Percentiles rank a stretch among this genome's conserved stretches.
Evolutionary conservation across 1,284 basidiomycete genomes (phyloP).

Genomic region (Sporisorium exsertum): DNA sequence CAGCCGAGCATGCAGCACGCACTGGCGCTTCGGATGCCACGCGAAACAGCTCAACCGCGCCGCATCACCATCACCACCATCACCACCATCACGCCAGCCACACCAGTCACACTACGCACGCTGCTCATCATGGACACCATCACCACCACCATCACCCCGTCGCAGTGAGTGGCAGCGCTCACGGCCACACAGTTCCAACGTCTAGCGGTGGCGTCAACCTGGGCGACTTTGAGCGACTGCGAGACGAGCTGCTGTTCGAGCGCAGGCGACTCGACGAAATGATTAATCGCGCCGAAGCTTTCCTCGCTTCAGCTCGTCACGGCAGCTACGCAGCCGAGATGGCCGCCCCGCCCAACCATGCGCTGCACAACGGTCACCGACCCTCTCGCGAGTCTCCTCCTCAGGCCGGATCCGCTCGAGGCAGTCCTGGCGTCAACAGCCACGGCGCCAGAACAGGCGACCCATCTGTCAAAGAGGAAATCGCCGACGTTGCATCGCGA

Average conservation of each 20-base stretch:
- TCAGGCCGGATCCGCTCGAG: constrained; percentile 15
- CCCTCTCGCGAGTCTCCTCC: constrained; percentile 30
- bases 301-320: constrained; percentile 42
- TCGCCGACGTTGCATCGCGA: constrained; percentile 19
- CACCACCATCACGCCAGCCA: constrained; percentile 48
- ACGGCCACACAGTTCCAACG: constrained; percentile 17
- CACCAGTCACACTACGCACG: constrained; percentile 30
- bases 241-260: constrained; percentile 60
- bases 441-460: constrained; percentile 1
- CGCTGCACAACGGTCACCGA: constrained; percentile 29
- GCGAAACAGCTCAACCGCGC: constrained; percentile 18
- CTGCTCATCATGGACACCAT: constrained; percentile 37
- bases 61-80: constrained; percentile 55
- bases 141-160: constrained; percentile 50
- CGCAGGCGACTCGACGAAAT: constrained; percentile 57
- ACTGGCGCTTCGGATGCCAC: constrained; percentile 6
- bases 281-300: constrained; percentile 54
- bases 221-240: constrained; percentile 58
- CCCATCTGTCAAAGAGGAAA: constrained; percentile 23
- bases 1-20: constrained; percentile 37
- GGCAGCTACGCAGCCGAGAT: constrained; percentile 22
- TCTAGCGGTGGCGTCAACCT: constrained; percentile 21
- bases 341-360: constrained; percentile 11
- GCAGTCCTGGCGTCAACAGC: constrained; percentile 22
- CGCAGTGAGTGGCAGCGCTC: constrained; percentile 19